Conservation (phyloP, 192 early-diverging fungal genomes). For the Podochytrium sp. region DNA sequence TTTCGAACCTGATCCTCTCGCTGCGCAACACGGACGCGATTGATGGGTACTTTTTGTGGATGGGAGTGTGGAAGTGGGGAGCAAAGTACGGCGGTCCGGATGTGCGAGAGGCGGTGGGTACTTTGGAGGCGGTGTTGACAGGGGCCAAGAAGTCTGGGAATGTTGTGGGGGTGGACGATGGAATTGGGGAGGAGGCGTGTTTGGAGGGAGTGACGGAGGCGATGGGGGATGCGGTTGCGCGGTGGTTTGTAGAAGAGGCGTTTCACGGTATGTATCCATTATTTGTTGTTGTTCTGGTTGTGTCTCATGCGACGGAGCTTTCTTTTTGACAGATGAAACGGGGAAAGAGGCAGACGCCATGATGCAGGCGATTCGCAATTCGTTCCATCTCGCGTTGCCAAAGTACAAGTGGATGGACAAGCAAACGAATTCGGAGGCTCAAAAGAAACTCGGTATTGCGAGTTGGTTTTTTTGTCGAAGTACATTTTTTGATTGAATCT, state of each 20-base stretch:
- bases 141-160: neutral
- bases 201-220: neutral
- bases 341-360: neutral
- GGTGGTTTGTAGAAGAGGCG: slow-evolving; percentile 39
- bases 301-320: no score
- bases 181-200: neutral
- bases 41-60: slow-evolving; percentile 22
- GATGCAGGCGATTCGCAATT: neutral
- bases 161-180: neutral
- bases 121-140: neutral
- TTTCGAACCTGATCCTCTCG: neutral
- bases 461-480: no score
- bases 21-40: slow-evolving; percentile 9
- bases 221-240: slow-evolving; percentile 33
- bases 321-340: neutral
- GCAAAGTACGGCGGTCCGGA: slow-evolving; percentile 17
- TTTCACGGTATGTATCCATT: slow-evolving; percentile 16
- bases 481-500: no score
- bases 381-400: slow-evolving; percentile 9
- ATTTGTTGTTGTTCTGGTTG: neutral
- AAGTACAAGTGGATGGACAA: slow-evolving; percentile 23
- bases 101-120: neutral
- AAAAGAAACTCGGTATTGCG: slow-evolving; percentile 25
- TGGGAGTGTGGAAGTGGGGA: slow-evolving; percentile 15
- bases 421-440: slow-evolving; percentile 7